A percentile compares a stretch with the other conserved stretches of the same genome.
Conservation (phyloP, 2,329 filamentous ascomycete genomes). For the Aspergillus brunneoviolaceus region DNA sequence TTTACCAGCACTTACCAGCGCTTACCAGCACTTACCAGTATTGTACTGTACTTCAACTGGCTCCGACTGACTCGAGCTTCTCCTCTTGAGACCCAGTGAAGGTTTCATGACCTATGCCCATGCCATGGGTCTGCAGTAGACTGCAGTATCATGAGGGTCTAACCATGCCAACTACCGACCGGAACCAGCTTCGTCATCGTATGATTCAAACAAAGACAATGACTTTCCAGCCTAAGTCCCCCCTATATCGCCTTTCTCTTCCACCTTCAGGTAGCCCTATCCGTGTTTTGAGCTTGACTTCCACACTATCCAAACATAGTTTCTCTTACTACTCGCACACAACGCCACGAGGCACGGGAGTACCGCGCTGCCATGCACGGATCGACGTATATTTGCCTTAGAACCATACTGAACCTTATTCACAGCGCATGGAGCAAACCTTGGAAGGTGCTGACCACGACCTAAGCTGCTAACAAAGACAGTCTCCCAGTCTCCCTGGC, state of each 20-base stretch:
- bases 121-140: no score
- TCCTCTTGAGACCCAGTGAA: neutral
- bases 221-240: neutral
- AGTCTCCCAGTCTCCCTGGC: neutral
- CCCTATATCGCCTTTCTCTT: neutral
- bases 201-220: neutral
- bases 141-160: neutral
- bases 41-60: no score
- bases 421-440: neutral
- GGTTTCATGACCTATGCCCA: neutral
- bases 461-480: neutral
- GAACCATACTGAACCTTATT: neutral
- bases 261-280: neutral
- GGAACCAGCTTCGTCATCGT: neutral
- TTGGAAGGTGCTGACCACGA: neutral
- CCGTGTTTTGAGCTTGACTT: neutral
- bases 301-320: constrained; percentile 5
- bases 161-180: neutral
- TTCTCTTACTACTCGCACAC: constrained; percentile 9
- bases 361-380: constrained; percentile 19
- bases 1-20: neutral
- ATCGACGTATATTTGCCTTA: constrained; percentile 16
- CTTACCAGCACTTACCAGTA: neutral
- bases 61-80: neutral
- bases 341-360: constrained; percentile 20